These are phyloP conservation scores for Nemania serpens DNA, from an alignment of 2,329 filamentous ascomycete genomes.

Conservation along the genomic window DNA sequence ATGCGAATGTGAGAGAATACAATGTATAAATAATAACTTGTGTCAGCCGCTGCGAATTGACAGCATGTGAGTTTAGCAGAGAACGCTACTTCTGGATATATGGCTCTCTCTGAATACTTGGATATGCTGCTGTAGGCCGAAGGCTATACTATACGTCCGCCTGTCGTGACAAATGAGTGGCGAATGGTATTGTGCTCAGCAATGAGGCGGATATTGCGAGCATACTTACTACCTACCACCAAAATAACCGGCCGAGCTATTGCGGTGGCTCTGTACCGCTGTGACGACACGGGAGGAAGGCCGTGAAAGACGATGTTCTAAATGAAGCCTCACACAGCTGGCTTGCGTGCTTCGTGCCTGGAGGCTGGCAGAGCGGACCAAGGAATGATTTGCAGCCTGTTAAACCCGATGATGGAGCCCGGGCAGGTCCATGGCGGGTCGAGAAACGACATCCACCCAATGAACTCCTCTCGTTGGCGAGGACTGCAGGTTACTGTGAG, in stretches of 20 bases:
- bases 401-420: conserved; percentile 22
- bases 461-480: conserved; percentile 36
- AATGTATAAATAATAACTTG: background rate
- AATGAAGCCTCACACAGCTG: conserved; percentile 9
- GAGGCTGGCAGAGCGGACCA: conserved; percentile 14
- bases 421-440: conserved; percentile 24
- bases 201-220: conserved; percentile 9
- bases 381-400: conserved; percentile 22
- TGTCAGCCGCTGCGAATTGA: background rate
- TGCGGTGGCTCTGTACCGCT: conserved; percentile 16
- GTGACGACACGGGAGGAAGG: conserved; percentile 25
- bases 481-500: conserved; percentile 30
- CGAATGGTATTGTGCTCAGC: conserved; percentile 9
- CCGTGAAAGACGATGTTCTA: conserved; percentile 10
- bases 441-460: conserved; percentile 30
- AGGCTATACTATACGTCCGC: background rate
- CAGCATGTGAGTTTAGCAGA: background rate
- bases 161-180: conserved; percentile 16
- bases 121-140: background rate
- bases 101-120: background rate
- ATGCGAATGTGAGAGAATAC: conserved; percentile 2
- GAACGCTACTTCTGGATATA: no score
- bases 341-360: conserved; percentile 7
- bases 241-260: conserved; percentile 18
- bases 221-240: conserved; percentile 2